These are phyloP conservation scores for Phaffia tasmanica DNA, from an alignment of 768 basidiomycete genomes.

Conservation along the genomic window DNA sequence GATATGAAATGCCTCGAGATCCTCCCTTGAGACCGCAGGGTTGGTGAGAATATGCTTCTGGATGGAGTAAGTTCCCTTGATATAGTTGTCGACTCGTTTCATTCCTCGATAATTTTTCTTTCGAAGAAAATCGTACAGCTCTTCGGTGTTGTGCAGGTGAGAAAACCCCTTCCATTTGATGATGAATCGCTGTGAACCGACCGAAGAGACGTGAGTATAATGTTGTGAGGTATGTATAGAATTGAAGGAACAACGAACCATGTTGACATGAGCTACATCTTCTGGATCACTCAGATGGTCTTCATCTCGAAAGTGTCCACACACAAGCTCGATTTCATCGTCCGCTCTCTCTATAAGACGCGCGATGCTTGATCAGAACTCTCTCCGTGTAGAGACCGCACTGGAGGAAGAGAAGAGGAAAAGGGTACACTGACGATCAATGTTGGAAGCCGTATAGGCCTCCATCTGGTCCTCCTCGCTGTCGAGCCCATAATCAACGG, in stretches of 20 bases:
- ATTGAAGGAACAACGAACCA: slow-evolving; percentile 43
- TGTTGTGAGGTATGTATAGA: neutral
- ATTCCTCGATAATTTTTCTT: slow-evolving; percentile 67
- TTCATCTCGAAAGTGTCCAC: slow-evolving; percentile 77
- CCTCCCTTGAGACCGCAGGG: slow-evolving; percentile 67
- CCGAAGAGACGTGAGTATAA: neutral
- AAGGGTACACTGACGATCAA: neutral
- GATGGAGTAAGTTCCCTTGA: slow-evolving; percentile 52
- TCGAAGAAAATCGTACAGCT: slow-evolving; percentile 90
- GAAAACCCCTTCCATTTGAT: slow-evolving; percentile 99
- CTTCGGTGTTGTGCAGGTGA: slow-evolving; percentile 98
- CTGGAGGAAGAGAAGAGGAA: neutral
- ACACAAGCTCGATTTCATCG: slow-evolving; percentile 81
- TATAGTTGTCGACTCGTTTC: slow-evolving; percentile 98
- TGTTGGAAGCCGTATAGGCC: neutral
- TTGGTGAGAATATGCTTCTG: slow-evolving; percentile 58
- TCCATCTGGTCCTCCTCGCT: slow-evolving; percentile 30
- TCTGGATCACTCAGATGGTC: slow-evolving; percentile 54
- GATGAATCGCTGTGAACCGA: slow-evolving; percentile 67
- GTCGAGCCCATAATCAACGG: slow-evolving; percentile 27
- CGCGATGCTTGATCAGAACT: neutral
- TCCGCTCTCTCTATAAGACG: slow-evolving; percentile 18
- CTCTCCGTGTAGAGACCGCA: neutral
- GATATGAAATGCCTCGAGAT: slow-evolving; percentile 73
- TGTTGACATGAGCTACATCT: slow-evolving; percentile 76